These are phyloP conservation scores for Chlorella sorokiniana DNA, from an alignment of 139 green algal genomes.

Conservation along the genomic window DNA sequence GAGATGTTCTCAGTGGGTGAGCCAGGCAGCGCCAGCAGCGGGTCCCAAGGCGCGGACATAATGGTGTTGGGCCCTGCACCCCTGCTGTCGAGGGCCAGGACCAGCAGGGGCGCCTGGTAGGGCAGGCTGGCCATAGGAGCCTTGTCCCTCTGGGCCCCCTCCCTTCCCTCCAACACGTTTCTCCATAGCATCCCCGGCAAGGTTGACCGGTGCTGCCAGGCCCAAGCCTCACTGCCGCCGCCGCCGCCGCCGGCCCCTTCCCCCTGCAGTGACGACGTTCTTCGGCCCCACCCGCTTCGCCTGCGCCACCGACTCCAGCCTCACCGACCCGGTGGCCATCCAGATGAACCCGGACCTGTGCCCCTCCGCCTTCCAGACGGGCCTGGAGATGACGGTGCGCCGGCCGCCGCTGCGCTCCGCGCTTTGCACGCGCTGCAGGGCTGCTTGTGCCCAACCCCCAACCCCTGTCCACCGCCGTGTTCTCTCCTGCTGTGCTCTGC, in stretches of 20 bases:
- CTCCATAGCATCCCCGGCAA: too few species aligned
- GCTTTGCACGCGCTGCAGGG: too few species aligned
- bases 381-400: constrained; percentile 48
- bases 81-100: too few species aligned
- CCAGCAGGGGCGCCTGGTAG: too few species aligned
- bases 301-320: constrained; percentile 39
- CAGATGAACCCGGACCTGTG: constrained; percentile 47
- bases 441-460: too few species aligned
- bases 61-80: too few species aligned
- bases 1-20: constrained; percentile 94
- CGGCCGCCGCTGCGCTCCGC: too few species aligned
- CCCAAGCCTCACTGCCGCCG: neutral
- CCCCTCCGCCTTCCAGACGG: constrained; percentile 49
- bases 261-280: constrained; percentile 69
- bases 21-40: neutral
- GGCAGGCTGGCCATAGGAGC: too few species aligned
- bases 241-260: neutral
- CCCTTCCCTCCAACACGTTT: neutral
- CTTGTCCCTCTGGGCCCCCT: neutral
- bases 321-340: constrained; percentile 50
- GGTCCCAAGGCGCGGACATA: too few species aligned
- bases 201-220: too few species aligned
- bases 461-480: too few species aligned
- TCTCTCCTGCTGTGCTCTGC: neutral
- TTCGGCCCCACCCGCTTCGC: constrained; percentile 71